Percentiles rank a stretch among this genome's conserved stretches.
Conservation (phyloP, 176 grass and related monocot species). For the Otatea glauca region DNA sequence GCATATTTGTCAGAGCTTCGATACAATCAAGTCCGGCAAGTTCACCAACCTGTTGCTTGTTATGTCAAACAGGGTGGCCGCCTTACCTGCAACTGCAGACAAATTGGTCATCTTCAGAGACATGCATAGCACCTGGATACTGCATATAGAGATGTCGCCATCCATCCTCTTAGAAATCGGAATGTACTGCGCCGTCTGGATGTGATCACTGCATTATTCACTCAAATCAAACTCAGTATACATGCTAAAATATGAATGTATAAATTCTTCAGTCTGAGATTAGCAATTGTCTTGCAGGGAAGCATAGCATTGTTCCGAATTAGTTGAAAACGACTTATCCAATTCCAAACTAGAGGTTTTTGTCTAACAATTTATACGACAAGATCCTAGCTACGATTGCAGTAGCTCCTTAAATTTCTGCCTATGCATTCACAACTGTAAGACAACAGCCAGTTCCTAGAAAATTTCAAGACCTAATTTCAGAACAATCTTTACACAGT, state of each 20-base stretch:
- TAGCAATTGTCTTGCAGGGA: too few species aligned
- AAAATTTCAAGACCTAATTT: conserved; percentile 11
- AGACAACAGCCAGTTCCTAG: too few species aligned
- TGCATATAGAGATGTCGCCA: neutral
- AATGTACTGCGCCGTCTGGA: too few species aligned
- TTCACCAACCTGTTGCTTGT: conserved; percentile 17
- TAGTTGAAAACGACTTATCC: too few species aligned
- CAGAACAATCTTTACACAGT: conserved; percentile 25
- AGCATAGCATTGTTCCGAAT: too few species aligned
- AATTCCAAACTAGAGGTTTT: too few species aligned
- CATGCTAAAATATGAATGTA: too few species aligned
- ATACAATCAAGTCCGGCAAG: neutral
- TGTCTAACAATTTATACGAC: too few species aligned
- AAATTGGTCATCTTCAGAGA: conserved; percentile 9
- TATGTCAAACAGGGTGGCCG: conserved; percentile 47
- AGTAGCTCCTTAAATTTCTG: neutral
- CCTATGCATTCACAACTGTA: neutral
- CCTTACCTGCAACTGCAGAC: conserved; percentile 44
- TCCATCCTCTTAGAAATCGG: too few species aligned
- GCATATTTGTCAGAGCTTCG: neutral
- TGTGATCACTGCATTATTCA: too few species aligned
- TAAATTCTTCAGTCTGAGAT: too few species aligned
- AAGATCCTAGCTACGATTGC: neutral
- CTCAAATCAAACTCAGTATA: too few species aligned
- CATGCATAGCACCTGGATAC: neutral